Base-by-base conservation (phyloP, 1,284 basidiomycete genomes). In the Rhodotorula sp. region DNA sequence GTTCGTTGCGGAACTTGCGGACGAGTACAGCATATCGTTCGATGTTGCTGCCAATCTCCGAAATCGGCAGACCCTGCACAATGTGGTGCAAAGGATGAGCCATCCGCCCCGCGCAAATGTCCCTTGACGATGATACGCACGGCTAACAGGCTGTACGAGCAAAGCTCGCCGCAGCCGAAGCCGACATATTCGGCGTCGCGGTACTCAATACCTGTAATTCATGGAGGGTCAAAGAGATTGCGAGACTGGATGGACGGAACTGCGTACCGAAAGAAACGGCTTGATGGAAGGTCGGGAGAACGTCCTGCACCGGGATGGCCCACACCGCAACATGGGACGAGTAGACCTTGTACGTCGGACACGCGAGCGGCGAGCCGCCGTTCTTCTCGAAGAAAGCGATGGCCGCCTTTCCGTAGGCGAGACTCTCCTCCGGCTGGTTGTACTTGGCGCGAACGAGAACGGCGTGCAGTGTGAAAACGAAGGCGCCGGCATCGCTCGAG, bases 261-360 rank as follows among this genome's bases (percentile, higher is more conserved):
- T 3, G 45, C 46, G 48, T 7, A 49, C 72, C 73, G 49, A 57
- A 74, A 1, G 63, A 53, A 45, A 74, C 50, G 3, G 73, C 64
- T 7, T 49, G 14, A 8, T 61, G 65, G 21, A 72, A 74, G 16
- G 63, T 61, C 14, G 66, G 65, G 19, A 76, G 23, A 7, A 59
- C 67, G 5, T 67, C 70, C 1, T 52, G 19, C 7, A 76, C 55
- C 3, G 74, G 57, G 21, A 50, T 25, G 3, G 67, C 27, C 74
- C 74, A 76, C 19, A 68, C 50, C 2, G 59, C 67, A 41, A 73
- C 69, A 50, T 74, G 74, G 14, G 59, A 61, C 42, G 71, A 67
- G 50, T 64, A 70, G 21, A 74, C 73, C 55, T 76, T 76, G 72
- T 69, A 76, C 19, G 74, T 72, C 48, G 74, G 70, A n/a, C 74